A percentile compares a stretch with the other conserved stretches of the same genome.
Conservation (phyloP, 2,329 filamentous ascomycete genomes). For the Samsoniella hepiali region DNA sequence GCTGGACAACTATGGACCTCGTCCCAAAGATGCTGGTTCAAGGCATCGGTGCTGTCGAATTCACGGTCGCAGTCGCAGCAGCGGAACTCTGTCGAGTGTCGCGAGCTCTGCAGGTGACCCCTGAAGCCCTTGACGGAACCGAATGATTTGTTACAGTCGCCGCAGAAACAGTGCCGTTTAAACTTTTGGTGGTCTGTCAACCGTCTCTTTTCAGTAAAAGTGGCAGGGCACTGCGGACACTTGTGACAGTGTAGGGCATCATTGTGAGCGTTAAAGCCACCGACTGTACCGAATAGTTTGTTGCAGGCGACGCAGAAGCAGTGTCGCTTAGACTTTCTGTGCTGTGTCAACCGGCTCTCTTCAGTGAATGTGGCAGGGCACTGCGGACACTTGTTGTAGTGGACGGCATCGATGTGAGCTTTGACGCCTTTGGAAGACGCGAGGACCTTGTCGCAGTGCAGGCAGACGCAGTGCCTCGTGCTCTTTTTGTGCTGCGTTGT, state of each 20-base stretch:
- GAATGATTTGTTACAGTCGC: background rate
- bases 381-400: too few relatives aligned
- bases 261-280: too few relatives aligned
- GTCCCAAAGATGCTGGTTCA: slow-evolving; percentile 12
- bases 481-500: too few relatives aligned
- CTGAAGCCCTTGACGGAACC: background rate
- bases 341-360: background rate
- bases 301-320: background rate
- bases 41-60: background rate
- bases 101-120: background rate
- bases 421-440: too few relatives aligned
- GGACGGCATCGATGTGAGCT: too few relatives aligned
- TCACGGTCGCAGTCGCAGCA: slow-evolving; percentile 16
- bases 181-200: background rate
- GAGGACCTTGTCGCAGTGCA: too few relatives aligned
- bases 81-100: slow-evolving; percentile 10
- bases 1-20: background rate
- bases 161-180: background rate
- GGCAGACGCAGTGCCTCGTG: too few relatives aligned
- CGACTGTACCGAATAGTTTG: background rate
- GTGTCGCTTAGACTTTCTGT: background rate
- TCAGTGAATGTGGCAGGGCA: too few relatives aligned
- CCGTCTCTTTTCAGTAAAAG: too few relatives aligned
- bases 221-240: too few relatives aligned
- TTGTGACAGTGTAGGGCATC: too few relatives aligned